phyloP scores from a whole-genome alignment of 257 asterid genomes.

The Nicotiana tabacum region DNA sequence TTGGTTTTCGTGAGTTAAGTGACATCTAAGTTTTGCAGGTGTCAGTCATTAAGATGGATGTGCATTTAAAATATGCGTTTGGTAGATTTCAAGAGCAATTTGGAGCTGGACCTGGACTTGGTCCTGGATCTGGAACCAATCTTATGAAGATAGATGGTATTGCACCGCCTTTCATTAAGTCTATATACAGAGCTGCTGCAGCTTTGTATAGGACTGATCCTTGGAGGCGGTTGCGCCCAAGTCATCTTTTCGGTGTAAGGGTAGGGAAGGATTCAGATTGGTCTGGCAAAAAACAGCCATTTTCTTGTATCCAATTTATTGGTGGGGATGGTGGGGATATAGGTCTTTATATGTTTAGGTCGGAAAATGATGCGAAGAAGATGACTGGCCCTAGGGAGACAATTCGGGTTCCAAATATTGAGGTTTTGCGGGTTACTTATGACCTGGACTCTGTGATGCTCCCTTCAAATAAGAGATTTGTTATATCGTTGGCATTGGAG shows the following conservation, averaged over 20 bases:
- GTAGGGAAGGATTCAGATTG: conserved; percentile 50
- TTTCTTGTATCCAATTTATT: conserved; percentile 44
- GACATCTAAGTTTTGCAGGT: conserved; percentile 16
- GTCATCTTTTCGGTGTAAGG: conserved; percentile 41
- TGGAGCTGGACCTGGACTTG: conserved; percentile 58
- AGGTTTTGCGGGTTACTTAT: conserved; percentile 50
- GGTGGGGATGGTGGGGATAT: conserved; percentile 64
- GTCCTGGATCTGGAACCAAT: conserved; percentile 52
- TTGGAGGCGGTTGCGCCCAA: conserved; percentile 50
- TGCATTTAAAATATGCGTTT: conserved; percentile 43
- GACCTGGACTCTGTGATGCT: conserved; percentile 39
- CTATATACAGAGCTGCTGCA: conserved; percentile 47
- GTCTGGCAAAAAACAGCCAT: conserved; percentile 40
- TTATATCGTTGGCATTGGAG: conserved; percentile 36
- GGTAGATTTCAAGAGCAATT: conserved; percentile 47
- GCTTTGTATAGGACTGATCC: conserved; percentile 54
- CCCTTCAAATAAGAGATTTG: conserved; percentile 30
- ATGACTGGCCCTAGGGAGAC: conserved; percentile 52
- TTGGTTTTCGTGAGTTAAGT: background rate
- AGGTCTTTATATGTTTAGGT: conserved; percentile 47
- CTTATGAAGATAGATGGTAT: conserved; percentile 41
- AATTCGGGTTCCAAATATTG: conserved; percentile 32
- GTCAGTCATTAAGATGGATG: conserved; percentile 26
- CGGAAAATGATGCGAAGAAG: conserved; percentile 35
- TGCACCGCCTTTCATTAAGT: conserved; percentile 27